Percentiles rank a stretch among this genome's conserved stretches.
Conservation (phyloP, 108 stramenopile genomes). For the Cyclotella choctawhatcheeana region DNA sequence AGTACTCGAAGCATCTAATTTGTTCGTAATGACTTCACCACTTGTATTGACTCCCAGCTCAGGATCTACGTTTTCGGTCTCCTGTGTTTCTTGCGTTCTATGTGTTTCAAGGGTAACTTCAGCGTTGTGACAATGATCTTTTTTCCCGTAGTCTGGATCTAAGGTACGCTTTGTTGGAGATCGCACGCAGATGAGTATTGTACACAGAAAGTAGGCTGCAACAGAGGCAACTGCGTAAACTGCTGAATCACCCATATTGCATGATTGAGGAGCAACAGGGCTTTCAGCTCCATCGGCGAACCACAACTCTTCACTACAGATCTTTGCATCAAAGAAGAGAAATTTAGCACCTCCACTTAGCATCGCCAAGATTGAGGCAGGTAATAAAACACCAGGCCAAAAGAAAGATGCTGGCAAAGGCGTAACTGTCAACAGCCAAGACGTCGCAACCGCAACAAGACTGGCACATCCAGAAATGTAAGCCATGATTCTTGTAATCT, state of each 20-base stretch:
- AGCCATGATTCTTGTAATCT: constrained; percentile 68
- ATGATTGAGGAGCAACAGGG: constrained; percentile 59
- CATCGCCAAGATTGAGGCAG: constrained; percentile 63
- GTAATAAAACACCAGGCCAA: constrained; percentile 80
- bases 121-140: no score
- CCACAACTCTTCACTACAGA: constrained; percentile 71
- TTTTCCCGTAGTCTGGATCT: constrained; percentile 70
- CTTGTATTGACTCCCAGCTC: no score
- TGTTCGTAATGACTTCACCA: no score
- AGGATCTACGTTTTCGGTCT: no score
- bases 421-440: constrained; percentile 70
- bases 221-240: constrained; percentile 54
- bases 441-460: constrained; percentile 52
- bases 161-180: constrained; percentile 62
- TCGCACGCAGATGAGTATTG: constrained; percentile 67
- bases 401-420: constrained; percentile 72
- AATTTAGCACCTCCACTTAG: constrained; percentile 77
- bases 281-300: constrained; percentile 46
- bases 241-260: constrained; percentile 57
- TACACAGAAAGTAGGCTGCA: constrained; percentile 52
- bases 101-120: not conserved
- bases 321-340: constrained; percentile 65
- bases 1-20: no score
- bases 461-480: constrained; percentile 62
- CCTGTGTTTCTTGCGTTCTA: no score